phyloP scores from a whole-genome alignment of 352 stramenopile species.

The Peronospora belbahrii region DNA sequence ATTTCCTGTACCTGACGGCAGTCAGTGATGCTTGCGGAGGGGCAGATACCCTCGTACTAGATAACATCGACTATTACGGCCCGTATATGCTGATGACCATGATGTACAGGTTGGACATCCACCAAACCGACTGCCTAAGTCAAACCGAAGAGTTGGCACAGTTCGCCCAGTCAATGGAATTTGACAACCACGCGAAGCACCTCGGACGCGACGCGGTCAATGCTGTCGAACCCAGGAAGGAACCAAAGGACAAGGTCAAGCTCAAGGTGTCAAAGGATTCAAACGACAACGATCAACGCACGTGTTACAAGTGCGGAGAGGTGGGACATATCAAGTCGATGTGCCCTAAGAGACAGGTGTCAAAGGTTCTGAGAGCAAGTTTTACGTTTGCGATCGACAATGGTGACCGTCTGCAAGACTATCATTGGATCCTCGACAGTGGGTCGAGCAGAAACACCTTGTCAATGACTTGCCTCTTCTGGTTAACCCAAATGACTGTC shows the following conservation, averaged over 20 bases:
- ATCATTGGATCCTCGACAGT: neutral
- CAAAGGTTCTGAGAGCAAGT: neutral
- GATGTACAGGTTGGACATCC: neutral
- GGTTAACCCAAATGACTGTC: neutral
- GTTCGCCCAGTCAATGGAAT: neutral
- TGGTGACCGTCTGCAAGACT: neutral
- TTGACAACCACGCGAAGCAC: neutral
- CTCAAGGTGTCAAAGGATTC: neutral
- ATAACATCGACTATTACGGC: neutral
- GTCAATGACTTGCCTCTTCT: neutral
- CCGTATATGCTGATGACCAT: neutral
- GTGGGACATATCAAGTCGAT: neutral
- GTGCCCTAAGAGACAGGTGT: neutral
- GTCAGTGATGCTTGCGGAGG: neutral
- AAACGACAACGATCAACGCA: neutral
- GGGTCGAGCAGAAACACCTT: neutral
- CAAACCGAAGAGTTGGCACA: neutral
- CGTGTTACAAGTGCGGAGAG: neutral
- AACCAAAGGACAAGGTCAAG: neutral
- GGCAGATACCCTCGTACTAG: neutral
- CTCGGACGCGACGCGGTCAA: neutral
- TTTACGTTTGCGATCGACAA: neutral
- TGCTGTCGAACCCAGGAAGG: neutral
- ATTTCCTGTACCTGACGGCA: neutral
- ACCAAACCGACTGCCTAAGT: neutral